These are phyloP conservation scores for Hyparrhenia diplandra DNA, from an alignment of 176 grass and related monocot species.

Conservation along the genomic window DNA sequence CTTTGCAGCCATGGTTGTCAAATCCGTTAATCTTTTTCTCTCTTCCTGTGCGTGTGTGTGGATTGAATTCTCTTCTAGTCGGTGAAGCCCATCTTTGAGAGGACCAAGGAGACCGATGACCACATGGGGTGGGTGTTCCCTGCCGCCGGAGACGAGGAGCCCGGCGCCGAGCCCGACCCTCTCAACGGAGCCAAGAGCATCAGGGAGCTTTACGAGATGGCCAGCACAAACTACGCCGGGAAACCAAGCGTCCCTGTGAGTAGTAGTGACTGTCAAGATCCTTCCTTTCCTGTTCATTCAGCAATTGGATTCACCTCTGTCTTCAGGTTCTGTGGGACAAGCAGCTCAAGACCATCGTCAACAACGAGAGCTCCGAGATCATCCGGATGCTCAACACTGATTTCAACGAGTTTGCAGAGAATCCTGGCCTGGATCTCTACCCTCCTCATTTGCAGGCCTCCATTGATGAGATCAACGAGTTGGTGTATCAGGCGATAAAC, in stretches of 20 bases:
- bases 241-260: constrained; percentile 88
- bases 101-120: constrained; percentile 69
- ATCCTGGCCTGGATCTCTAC: constrained; percentile 68
- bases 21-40: background rate
- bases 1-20: background rate
- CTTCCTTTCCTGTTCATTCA: no score
- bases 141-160: constrained; percentile 42
- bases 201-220: constrained; percentile 78
- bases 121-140: constrained; percentile 94
- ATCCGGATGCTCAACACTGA: constrained; percentile 90
- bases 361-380: constrained; percentile 94
- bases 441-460: constrained; percentile 39
- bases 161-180: constrained; percentile 55
- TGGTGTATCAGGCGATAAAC: constrained; percentile 73
- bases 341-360: constrained; percentile 79
- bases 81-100: constrained; percentile 77
- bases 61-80: constrained; percentile 18
- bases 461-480: constrained; percentile 65
- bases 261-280: constrained; percentile 11
- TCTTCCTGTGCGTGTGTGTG: background rate
- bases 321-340: constrained; percentile 89
- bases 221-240: constrained; percentile 64
- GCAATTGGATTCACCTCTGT: no score
- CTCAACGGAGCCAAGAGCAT: constrained; percentile 63
- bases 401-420: constrained; percentile 64